Evolutionary conservation across 192 early-diverging fungal genomes (phyloP), one percentile per base, ranked within the genome.

Genomic region (Diversispora eburnea): DNA sequence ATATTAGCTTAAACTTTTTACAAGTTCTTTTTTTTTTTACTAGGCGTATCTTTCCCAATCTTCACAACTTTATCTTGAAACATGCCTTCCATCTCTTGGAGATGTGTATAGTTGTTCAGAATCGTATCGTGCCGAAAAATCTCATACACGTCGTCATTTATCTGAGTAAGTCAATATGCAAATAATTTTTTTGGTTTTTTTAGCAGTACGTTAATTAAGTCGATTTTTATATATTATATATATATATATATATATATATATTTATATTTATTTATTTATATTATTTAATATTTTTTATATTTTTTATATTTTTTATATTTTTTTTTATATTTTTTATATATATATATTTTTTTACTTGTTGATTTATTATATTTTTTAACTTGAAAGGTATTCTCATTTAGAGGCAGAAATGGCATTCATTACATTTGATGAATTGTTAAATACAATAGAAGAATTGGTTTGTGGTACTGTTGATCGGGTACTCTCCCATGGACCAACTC

Each of bases 11-110:
- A 25, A n/a, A 39, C 19, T 43, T 84, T 81, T 80, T 22, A 51
- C 20, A 20, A 45, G 47, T 42, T 55, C 10, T 71, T 62, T 19
- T 20, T 19, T 45, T 3, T 49, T 43, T 70, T 20, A 13, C 54
- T 75, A 87, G 81, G 96, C 97, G 8, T 99, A 97, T 80, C 86
- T 99, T 80, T 98, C 98, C 4, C 98, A 99, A 85, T 95, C 94
- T 39, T 97, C 96, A 54, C 98, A 99, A 84, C 89, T 99, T 70
- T 99, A 99, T 78, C 85, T 99, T 54, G 98, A 99, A 81, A 98
- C 98, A 4, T 91, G 89, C 69, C 85, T 99, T 64, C 93, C 98
- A 58, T 89, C 96, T 12, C 78, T 99, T 77, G 98, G 98, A 59
- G 95, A 95, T 76, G 95, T 95, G 22, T 99, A 92, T 86, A 95